A percentile compares a stretch with the other conserved stretches of the same genome.
Conservation (phyloP, 148 eudicot genomes). For the Spergularia marina region DNA sequence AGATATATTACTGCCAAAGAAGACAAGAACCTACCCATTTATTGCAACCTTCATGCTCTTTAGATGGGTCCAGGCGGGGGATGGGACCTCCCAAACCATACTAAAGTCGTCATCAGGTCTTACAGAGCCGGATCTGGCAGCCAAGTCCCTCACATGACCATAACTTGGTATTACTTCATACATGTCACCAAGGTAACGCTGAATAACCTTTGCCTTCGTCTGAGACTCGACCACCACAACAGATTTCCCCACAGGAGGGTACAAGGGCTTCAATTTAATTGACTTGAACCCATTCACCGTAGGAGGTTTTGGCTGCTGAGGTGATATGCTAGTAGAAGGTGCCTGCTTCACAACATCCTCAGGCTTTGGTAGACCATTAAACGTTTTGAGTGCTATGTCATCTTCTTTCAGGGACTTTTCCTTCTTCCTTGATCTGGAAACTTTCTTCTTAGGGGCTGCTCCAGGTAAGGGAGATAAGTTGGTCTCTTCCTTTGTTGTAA, state of each 20-base stretch:
- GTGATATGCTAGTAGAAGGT: constrained; percentile 26
- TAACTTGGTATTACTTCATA: constrained; percentile 93
- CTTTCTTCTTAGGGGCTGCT: constrained; percentile 37
- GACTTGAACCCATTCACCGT: constrained; percentile 41
- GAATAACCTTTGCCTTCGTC: constrained; percentile 94
- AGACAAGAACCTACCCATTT: constrained; percentile 53
- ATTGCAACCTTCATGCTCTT: constrained; percentile 91
- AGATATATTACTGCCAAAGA: no score
- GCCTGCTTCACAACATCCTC: constrained; percentile 23
- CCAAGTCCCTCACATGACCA: constrained; percentile 99
- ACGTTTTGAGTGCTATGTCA: constrained; percentile 26
- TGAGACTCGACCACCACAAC: constrained; percentile 89
- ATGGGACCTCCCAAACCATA: constrained; percentile 98
- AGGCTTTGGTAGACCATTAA: constrained; percentile 26
- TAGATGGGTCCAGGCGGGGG: constrained; percentile 95
- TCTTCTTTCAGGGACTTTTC: constrained; percentile 33
- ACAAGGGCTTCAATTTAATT: constrained; percentile 42
- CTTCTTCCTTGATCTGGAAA: constrained; percentile 33
- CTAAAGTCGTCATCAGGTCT: constrained; percentile 94
- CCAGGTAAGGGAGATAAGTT: constrained; percentile 31
- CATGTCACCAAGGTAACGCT: constrained; percentile 94
- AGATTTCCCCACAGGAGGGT: constrained; percentile 79
- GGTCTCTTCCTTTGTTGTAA: constrained; percentile 30
- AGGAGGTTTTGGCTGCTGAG: constrained; percentile 28
- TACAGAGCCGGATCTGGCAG: constrained; percentile 93